Evolutionary conservation across 78 protist genomes (phyloP).

Genomic region (Dictyostelium brefeldianum): DNA sequence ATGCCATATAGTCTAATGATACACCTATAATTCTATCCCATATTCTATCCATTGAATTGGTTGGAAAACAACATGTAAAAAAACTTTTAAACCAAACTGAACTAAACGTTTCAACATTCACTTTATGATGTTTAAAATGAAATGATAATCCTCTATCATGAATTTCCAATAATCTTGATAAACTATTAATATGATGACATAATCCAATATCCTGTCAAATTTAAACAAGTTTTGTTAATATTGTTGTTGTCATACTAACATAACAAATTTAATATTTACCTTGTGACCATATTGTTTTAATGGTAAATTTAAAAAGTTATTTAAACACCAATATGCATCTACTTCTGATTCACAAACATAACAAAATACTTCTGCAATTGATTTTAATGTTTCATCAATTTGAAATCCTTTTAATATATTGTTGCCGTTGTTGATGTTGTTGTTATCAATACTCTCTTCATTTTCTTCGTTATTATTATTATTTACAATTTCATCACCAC

Average conservation of each 20-base stretch:
- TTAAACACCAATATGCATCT: constrained; percentile 79
- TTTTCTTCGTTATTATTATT: background rate
- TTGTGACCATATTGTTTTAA: constrained; percentile 74
- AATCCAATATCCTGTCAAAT: constrained; percentile 53
- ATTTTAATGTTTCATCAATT: constrained; percentile 48
- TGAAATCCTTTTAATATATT: constrained; percentile 11
- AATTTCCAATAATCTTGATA: constrained; percentile 54
- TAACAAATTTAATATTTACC: background rate
- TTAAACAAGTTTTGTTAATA: background rate
- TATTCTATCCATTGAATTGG: constrained; percentile 42
- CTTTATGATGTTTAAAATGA: constrained; percentile 48
- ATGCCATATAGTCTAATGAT: constrained; percentile 76
- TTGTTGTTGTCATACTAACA: no score
- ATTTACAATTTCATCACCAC: background rate
- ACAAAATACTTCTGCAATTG: constrained; percentile 76
- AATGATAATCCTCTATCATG: constrained; percentile 37
- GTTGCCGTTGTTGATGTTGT: background rate
- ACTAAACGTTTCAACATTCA: constrained; percentile 58
- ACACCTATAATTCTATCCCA: constrained; percentile 82
- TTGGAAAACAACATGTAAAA: constrained; percentile 59
- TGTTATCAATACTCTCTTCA: background rate
- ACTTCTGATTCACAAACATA: constrained; percentile 70
- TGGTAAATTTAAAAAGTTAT: constrained; percentile 52
- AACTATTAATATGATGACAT: constrained; percentile 63
- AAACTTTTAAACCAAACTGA: constrained; percentile 63